A percentile compares a stretch with the other conserved stretches of the same genome.
Evolutionary conservation across 2,329 filamentous ascomycete genomes (phyloP).

Genomic region (Scopulariopsis brevicaulis): DNA sequence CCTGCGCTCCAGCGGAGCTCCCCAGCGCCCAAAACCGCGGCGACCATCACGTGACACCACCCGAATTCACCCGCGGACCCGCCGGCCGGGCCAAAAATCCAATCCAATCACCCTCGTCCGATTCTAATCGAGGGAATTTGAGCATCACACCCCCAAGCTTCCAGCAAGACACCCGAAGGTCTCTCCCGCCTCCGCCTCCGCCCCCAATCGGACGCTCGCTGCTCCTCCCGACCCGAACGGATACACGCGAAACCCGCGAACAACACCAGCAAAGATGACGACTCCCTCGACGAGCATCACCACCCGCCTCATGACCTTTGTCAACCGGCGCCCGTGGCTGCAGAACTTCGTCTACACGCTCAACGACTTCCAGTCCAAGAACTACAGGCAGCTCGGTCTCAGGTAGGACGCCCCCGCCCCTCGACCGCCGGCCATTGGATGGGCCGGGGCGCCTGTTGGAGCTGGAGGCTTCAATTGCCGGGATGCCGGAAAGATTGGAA

Average conservation of each 20-base stretch:
- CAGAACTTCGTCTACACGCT: background rate
- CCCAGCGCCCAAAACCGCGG: background rate
- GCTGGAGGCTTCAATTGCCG: background rate
- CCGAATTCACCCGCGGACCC: slow-evolving; percentile 3
- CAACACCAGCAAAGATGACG: background rate
- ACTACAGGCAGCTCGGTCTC: slow-evolving; percentile 4
- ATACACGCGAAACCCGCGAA: background rate
- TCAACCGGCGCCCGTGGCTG: slow-evolving; percentile 3
- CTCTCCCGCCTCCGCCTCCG: background rate
- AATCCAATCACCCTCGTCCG: slow-evolving; percentile 5
- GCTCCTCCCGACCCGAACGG: background rate
- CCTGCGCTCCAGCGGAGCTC: background rate
- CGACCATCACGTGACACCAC: slow-evolving; percentile 1
- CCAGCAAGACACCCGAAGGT: background rate
- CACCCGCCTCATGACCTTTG: background rate
- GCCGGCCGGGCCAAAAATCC: slow-evolving; percentile 1
- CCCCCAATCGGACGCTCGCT: background rate
- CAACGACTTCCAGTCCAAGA: slow-evolving; percentile 2
- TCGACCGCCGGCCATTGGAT: background rate
- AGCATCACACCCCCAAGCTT: background rate
- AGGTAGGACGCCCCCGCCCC: background rate
- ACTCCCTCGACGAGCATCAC: background rate
- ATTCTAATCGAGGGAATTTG: slow-evolving; percentile 5
- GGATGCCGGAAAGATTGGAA: background rate
- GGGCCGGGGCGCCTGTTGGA: background rate